A percentile compares a stretch with the other conserved stretches of the same genome.
Evolutionary conservation across 352 stramenopile species (phyloP).

Genomic region (Phytophthora hybrid): DNA sequence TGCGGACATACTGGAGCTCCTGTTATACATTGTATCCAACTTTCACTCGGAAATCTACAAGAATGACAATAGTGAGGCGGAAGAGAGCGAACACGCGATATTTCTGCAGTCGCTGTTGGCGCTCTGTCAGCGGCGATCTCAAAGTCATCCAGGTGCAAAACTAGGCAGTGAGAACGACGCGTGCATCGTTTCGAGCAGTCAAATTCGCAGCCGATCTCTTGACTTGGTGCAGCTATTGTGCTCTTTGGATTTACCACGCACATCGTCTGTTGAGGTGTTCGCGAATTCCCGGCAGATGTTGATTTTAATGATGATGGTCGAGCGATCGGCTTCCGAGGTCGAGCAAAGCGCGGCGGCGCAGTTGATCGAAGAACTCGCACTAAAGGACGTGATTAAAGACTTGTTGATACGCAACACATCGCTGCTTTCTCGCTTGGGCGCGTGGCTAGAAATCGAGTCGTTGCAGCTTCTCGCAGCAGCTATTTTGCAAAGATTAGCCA

Average conservation of each 20-base stretch:
- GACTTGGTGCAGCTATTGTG: conserved; percentile 40
- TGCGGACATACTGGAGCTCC: conserved; percentile 16
- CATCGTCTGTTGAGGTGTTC: conserved; percentile 37
- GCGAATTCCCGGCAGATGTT: conserved; percentile 23
- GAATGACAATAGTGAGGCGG: conserved; percentile 11
- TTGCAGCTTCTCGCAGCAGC: conserved; percentile 20
- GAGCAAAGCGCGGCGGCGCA: conserved; percentile 37
- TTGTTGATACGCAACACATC: conserved; percentile 16
- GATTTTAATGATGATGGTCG: conserved; percentile 41
- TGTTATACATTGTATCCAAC: conserved; percentile 28
- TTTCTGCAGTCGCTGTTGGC: conserved; percentile 28
- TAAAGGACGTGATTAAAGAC: conserved; percentile 23
- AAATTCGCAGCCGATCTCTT: conserved; percentile 32
- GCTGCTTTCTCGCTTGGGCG: conserved; percentile 25
- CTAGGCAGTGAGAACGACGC: neutral
- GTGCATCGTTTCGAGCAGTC: conserved; percentile 25
- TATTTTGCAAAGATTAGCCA: conserved; percentile 20
- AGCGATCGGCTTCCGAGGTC: conserved; percentile 26
- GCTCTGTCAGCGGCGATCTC: conserved; percentile 20
- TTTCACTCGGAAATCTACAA: conserved; percentile 29
- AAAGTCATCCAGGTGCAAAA: neutral
- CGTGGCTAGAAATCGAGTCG: conserved; percentile 20
- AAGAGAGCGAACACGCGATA: conserved; percentile 19
- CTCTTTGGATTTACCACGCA: conserved; percentile 34
- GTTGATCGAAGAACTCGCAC: conserved; percentile 36